Conservation (phyloP, 495 filamentous ascomycete species). For the Ascodesmis nigricans region DNA sequence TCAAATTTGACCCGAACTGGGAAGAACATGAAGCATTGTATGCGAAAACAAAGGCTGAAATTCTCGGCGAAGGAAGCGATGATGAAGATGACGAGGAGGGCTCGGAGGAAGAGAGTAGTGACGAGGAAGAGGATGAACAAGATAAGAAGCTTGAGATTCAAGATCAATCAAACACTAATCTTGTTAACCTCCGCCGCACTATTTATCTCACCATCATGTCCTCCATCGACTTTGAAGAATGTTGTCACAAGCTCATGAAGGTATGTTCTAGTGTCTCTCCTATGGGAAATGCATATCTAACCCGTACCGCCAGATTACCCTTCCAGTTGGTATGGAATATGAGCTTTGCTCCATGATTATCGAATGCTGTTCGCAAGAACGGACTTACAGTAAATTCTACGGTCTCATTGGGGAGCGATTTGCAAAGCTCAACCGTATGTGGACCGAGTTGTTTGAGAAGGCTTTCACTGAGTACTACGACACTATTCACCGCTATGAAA, state of each 20-base stretch:
- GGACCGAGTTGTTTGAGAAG: conserved; percentile 76
- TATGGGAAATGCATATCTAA: conserved; percentile 8
- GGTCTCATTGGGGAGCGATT: conserved; percentile 86
- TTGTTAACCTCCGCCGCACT: conserved; percentile 76
- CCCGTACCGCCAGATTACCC: conserved; percentile 29
- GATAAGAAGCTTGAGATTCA: conserved; percentile 70
- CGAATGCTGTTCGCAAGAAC: conserved; percentile 85
- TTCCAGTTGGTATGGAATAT: conserved; percentile 69
- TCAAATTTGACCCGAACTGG: conserved; percentile 80
- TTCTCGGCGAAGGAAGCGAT: conserved; percentile 69
- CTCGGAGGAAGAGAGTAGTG: conserved; percentile 50
- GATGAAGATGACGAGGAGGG: conserved; percentile 49
- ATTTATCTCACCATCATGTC: conserved; percentile 98
- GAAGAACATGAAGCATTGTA: conserved; percentile 83
- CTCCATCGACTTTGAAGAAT: conserved; percentile 83
- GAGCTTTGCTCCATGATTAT: conserved; percentile 92
- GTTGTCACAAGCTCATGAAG: conserved; percentile 86
- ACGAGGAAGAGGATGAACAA: conserved; percentile 46
- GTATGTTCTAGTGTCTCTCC: conserved; percentile 10
- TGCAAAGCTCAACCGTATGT: conserved; percentile 80
- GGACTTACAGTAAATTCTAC: conserved; percentile 91
- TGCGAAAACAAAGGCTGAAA: conserved; percentile 71
- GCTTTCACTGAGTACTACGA: conserved; percentile 86
- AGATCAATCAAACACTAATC: conserved; percentile 85
- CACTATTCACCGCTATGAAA: conserved; percentile 91